Evolutionary conservation across 306 rosid species (phyloP), one percentile per base, ranked within the genome.

Genomic region (Erythrophleum fordii): DNA sequence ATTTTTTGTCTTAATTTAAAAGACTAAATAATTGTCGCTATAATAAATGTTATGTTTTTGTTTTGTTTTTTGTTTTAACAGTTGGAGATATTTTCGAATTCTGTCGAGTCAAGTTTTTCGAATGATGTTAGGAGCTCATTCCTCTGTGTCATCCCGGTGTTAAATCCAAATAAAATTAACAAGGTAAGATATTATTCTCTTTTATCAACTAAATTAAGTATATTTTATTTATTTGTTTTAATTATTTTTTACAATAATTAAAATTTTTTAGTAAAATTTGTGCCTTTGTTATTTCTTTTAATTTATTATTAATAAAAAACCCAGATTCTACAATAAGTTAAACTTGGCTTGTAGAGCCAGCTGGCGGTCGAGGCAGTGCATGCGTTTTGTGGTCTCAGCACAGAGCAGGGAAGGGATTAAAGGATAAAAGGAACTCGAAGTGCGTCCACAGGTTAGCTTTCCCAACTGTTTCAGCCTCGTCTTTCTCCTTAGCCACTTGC

Each of bases 341-440:
- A 42, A 22, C 62, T 61, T 61, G 68, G 42, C 42, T 1, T 0
- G 58, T 17, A 17, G 58, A n/a, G 25, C 20, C 8, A 49, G 55
- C 20, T 1, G 58, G 25, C 5, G 39, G 1, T 6, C 34, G 45
- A 17, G 44, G 45, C 5, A 14, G 25, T 6, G 42, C 37, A 61
- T 28, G 70, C 4, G 26, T 64, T 64, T 35, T 34, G 70, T 35
- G 41, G 68, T 34, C 46, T 34, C 8, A 35, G 13, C 17, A 66
- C 16, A 3, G 9, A 5, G 52, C 34, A 2, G 2, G 7, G n/a
- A 11, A 41, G n/a, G 2, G 56, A 44, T 25, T 56, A 69, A 52
- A 72, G 48, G 77, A 51, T 72, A 72, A 18, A 31, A 29, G 61
- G 28, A 45, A 17, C 16, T 45, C 46, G 59, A 70, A 70, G 44